These are phyloP conservation scores for Lachnellula hyalina DNA, from an alignment of 2,329 filamentous ascomycete species.

Conservation along the genomic window DNA sequence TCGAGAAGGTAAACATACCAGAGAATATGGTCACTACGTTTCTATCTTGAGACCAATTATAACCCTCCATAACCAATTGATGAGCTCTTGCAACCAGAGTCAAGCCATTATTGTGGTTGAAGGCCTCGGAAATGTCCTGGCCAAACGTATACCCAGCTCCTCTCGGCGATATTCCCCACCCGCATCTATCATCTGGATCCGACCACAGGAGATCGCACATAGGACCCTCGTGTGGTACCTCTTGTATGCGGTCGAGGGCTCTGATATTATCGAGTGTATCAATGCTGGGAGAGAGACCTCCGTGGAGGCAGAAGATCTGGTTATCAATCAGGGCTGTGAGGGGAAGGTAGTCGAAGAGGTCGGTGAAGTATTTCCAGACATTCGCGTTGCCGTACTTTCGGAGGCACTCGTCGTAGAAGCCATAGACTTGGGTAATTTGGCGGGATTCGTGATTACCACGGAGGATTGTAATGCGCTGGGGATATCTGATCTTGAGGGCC, in stretches of 20 bases:
- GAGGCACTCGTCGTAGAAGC: conserved; percentile 98
- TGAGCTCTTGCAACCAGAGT: conserved; percentile 94
- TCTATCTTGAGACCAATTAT: conserved; percentile 98
- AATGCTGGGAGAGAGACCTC: conserved; percentile 91
- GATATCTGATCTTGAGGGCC: conserved; percentile 96
- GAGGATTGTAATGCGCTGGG: conserved; percentile 94
- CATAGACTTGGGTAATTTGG: conserved; percentile 98
- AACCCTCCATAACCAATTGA: conserved; percentile 98
- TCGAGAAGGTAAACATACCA: conserved; percentile 46
- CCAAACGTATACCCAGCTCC: conserved; percentile 94
- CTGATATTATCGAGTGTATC: conserved; percentile 95
- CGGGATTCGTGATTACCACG: conserved; percentile 98
- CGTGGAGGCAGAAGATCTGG: conserved; percentile 98
- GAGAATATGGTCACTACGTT: conserved; percentile 99
- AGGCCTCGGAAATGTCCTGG: conserved; percentile 96
- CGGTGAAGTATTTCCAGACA: conserved; percentile 98
- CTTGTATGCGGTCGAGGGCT: conserved; percentile 91
- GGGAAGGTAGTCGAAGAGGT: conserved; percentile 97
- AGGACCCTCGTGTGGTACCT: conserved; percentile 95
- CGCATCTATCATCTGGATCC: conserved; percentile 93
- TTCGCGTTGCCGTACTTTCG: conserved; percentile 99
- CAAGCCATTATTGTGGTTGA: conserved; percentile 98
- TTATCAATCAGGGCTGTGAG: conserved; percentile 97
- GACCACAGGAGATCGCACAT: conserved; percentile 99
- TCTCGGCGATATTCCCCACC: conserved; percentile 92